phyloP scores from a whole-genome alignment of 2,329 filamentous ascomycete species.

The Sporothrix pseudoabietina region DNA sequence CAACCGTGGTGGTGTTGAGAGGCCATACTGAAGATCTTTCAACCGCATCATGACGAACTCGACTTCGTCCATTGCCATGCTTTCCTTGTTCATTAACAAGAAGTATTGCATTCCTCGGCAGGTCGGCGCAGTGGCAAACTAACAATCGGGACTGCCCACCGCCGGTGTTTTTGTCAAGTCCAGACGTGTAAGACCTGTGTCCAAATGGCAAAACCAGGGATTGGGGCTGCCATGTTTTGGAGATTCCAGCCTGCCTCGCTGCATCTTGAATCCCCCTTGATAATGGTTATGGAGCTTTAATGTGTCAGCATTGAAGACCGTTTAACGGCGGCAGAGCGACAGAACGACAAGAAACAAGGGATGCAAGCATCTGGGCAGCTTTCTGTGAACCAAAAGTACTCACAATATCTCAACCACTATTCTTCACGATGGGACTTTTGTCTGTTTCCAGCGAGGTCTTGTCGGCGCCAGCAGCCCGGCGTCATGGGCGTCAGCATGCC shows the following conservation, averaged over 20 bases:
- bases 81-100: neutral
- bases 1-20: neutral
- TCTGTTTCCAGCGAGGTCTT: neutral
- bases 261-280: neutral
- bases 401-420: neutral
- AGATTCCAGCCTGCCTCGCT: neutral
- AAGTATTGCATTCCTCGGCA: constrained; percentile 1
- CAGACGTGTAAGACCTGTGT: neutral
- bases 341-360: neutral
- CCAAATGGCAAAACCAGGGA: neutral
- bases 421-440: constrained; percentile 1
- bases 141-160: neutral
- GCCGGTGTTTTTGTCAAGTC: neutral
- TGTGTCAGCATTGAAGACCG: constrained; percentile 8
- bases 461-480: neutral
- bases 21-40: neutral
- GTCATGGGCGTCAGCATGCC: neutral
- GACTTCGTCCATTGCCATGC: neutral
- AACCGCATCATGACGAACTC: neutral
- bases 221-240: constrained; percentile 15
- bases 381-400: neutral
- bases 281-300: neutral
- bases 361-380: neutral
- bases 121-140: constrained; percentile 19
- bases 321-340: neutral